Conservation (phyloP, 2,329 filamentous ascomycete species). For the Pseudopithomyces maydicus region DNA sequence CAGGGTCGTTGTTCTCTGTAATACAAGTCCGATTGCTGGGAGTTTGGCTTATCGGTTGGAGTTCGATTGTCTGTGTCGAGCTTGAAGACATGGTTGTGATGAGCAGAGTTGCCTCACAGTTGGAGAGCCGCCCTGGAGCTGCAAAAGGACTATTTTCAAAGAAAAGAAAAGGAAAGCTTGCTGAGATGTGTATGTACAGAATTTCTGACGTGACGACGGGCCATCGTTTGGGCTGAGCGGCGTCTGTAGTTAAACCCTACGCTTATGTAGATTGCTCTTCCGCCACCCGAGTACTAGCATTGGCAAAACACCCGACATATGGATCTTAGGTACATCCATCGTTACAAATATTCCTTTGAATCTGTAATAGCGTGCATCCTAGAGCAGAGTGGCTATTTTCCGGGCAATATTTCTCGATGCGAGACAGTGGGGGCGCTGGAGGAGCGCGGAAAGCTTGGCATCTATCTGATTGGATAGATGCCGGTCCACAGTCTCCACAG, state of each 20-base stretch:
- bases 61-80: neutral
- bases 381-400: neutral
- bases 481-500: neutral
- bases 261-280: too few species aligned
- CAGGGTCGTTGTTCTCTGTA: constrained; percentile 22
- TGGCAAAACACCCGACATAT: neutral
- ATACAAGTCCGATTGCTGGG: neutral
- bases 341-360: neutral
- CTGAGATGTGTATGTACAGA: neutral
- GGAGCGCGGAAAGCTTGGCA: neutral
- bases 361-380: neutral
- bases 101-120: neutral
- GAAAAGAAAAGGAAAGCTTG: neutral
- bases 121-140: neutral
- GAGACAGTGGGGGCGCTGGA: neutral
- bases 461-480: neutral
- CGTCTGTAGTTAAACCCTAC: too few species aligned
- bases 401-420: neutral
- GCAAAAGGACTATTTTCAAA: neutral
- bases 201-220: neutral
- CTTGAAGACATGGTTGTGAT: neutral
- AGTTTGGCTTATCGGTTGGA: neutral
- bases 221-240: too few species aligned
- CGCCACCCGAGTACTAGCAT: neutral
- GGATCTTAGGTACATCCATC: neutral